Conservation (phyloP, 2,329 filamentous ascomycete genomes). For the Fusarium virguliforme region DNA sequence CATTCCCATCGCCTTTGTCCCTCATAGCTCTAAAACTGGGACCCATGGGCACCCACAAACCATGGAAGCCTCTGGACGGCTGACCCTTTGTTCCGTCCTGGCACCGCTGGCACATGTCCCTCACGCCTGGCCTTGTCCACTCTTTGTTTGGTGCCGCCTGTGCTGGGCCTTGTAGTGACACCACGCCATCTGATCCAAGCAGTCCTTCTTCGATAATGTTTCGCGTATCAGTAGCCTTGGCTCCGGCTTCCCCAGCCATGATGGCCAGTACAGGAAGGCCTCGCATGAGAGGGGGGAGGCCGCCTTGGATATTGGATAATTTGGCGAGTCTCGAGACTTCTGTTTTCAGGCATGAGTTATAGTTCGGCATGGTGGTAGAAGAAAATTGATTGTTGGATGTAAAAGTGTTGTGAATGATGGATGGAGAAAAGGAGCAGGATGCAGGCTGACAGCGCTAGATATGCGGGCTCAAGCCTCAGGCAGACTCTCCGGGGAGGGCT, state of each 20-base stretch:
- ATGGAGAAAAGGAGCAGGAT: not conserved
- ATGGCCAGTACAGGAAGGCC: slow-evolving; percentile 40
- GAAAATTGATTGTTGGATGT: not conserved
- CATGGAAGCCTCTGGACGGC: too few relatives aligned
- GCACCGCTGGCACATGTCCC: slow-evolving; percentile 28
- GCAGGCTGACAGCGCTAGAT: not conserved
- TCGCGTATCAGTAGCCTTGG: slow-evolving; percentile 28
- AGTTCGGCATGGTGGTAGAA: not conserved
- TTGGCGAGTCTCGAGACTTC: slow-evolving; percentile 41
- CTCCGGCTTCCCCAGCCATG: slow-evolving; percentile 37
- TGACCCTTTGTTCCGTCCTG: not conserved
- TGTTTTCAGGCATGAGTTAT: slow-evolving; percentile 17
- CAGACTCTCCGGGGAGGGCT: not conserved
- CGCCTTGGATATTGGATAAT: slow-evolving; percentile 42
- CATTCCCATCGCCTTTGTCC: not conserved
- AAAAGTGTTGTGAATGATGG: not conserved
- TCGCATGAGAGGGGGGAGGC: slow-evolving; percentile 38
- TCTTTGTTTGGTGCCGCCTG: fast-evolving
- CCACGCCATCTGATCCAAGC: slow-evolving; percentile 28
- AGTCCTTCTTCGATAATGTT: slow-evolving; percentile 42
- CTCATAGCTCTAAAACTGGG: not conserved
- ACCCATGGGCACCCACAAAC: not conserved
- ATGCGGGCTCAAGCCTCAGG: not conserved
- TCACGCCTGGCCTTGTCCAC: slow-evolving; percentile 17
- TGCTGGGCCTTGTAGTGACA: slow-evolving; percentile 10